Evolutionary conservation across 2,329 filamentous ascomycete genomes (phyloP), one percentile per base, ranked within the genome.

Genomic region (Sphaerulina musiva): DNA sequence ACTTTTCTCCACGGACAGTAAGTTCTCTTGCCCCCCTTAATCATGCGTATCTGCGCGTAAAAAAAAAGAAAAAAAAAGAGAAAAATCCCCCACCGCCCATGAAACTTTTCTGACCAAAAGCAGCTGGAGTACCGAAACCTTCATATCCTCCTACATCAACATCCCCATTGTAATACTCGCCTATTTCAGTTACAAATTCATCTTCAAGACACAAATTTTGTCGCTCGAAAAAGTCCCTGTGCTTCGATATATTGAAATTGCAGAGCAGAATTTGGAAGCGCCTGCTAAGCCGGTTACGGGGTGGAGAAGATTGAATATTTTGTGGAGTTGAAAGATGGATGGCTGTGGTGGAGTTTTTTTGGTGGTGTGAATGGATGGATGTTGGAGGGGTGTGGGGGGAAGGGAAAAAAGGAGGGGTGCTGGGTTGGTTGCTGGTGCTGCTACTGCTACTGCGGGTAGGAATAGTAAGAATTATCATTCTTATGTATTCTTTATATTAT

Each of bases 111-210:
- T 36, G 12, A 36, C 34, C 3, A 36, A 36, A 1, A n/a, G 23
- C 3, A 69, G 57, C 2, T 85, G 85, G 61, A 73, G 74, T 44
- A 73, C 70, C 2, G 79, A 84, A 17, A 75, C 78, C 59, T 85
- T 86, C 62, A 78, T 85, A 44, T 82, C 80, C 51, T 54, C 52
- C 3, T 81, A 85, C 62, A 76, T 85, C 42, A 80, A 85, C 68
- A 68, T 85, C 29, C 79, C 81, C 0, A 62, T 85, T 54, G 81
- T 85, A 74, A 57, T 79, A 12, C 64, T 76, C 9, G 76, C 81
- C 65, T 78, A 74, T 60, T 31, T 80, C 5, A 72, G 65, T 0
- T 85, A 80, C 81, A 83, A 82, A 64, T n/a, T 72, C 10, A 32
- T 76, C 10, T 66, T 78, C 59, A 76, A 72, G 42, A 78, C 76